Percentiles rank a stretch among this genome's conserved stretches.
phyloP scores from a whole-genome alignment of 148 eudicot genomes.

The Diospyros kaki region DNA sequence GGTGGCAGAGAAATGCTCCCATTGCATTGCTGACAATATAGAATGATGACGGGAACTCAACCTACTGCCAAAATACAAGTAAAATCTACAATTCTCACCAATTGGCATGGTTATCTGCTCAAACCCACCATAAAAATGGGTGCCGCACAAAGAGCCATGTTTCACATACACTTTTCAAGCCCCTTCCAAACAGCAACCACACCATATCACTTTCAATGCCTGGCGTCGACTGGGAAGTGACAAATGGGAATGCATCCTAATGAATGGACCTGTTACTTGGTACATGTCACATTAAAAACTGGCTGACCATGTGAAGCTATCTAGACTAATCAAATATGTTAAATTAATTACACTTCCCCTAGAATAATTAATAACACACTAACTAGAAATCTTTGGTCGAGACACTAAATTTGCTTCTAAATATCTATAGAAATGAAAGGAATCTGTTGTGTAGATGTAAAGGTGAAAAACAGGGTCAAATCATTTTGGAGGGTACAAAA shows the following conservation, averaged over 20 bases:
- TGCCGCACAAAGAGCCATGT: neutral
- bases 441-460: neutral
- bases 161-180: neutral
- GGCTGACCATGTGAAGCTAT: too few species aligned
- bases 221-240: neutral
- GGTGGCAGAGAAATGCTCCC: neutral
- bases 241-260: neutral
- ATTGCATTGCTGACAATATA: neutral
- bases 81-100: neutral
- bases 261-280: neutral
- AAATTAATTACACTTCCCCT: neutral
- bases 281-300: neutral
- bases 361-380: neutral
- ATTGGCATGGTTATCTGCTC: neutral
- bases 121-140: neutral
- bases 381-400: too few species aligned
- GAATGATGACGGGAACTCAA: neutral
- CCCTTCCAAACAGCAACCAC: neutral
- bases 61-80: neutral
- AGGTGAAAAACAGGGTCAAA: neutral
- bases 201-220: neutral
- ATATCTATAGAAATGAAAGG: neutral
- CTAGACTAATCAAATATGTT: too few species aligned
- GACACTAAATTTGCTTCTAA: neutral
- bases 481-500: neutral